phyloP scores from a whole-genome alignment of 306 rosid species.

The Herpetospermum pedunculosum region DNA sequence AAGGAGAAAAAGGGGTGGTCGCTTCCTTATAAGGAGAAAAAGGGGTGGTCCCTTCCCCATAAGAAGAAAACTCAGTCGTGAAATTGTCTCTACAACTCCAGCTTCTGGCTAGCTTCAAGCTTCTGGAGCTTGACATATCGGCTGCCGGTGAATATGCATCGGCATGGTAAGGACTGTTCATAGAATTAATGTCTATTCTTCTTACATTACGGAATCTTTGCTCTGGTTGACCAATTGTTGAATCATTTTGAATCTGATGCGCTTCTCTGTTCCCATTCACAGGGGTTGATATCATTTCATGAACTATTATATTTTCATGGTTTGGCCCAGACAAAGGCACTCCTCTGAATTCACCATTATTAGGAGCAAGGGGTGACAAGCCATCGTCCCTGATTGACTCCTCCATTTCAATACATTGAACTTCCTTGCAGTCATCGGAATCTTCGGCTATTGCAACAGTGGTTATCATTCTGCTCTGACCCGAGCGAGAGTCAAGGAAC shows the following conservation, averaged over 20 bases:
- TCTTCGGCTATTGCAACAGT: constrained; percentile 24
- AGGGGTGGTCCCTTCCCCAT: constrained; percentile 53
- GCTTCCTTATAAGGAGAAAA: too few relatives aligned
- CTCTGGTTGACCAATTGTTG: constrained; percentile 26
- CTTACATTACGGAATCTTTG: constrained; percentile 26
- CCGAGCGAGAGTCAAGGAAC: constrained; percentile 18
- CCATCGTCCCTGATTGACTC: constrained; percentile 35
- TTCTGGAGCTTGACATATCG: constrained; percentile 30
- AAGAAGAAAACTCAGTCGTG: constrained; percentile 39
- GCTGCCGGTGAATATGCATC: constrained; percentile 25
- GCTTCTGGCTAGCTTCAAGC: constrained; percentile 56
- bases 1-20: constrained; percentile 64
- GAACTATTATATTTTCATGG: constrained; percentile 27
- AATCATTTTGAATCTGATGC: constrained; percentile 27
- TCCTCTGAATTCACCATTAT: constrained; percentile 27
- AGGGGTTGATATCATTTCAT: constrained; percentile 30
- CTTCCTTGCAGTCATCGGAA: constrained; percentile 80
- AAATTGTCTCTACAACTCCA: constrained; percentile 64
- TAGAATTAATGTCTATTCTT: constrained; percentile 25
- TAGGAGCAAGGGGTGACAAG: constrained; percentile 22
- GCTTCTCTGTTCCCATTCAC: constrained; percentile 35
- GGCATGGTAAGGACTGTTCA: constrained; percentile 25
- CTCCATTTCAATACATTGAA: constrained; percentile 66
- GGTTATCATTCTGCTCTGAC: constrained; percentile 15
- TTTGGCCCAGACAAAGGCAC: constrained; percentile 14